phyloP scores from a whole-genome alignment of 148 eudicot species.

The Vaccinium darrowii region DNA sequence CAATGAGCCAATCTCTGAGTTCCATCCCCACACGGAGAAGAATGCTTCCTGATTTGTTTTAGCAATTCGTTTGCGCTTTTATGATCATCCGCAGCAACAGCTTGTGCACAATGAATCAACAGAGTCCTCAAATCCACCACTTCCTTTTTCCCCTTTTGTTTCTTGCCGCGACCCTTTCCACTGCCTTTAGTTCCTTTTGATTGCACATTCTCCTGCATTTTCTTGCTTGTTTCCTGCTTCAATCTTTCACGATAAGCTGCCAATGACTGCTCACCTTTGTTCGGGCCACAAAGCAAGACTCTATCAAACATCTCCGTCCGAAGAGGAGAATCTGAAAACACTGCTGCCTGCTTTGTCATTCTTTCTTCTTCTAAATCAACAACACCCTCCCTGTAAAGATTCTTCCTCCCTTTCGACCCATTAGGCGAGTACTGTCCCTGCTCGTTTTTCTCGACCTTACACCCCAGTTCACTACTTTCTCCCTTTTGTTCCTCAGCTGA shows the following conservation, averaged over 20 bases:
- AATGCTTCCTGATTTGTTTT: constrained; percentile 34
- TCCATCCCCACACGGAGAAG: constrained; percentile 34
- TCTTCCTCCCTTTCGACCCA: constrained; percentile 45
- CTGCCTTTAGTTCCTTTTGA: constrained; percentile 25
- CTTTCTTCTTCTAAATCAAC: constrained; percentile 47
- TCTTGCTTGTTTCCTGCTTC: constrained; percentile 36
- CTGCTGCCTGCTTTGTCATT: constrained; percentile 53
- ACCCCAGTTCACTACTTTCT: constrained; percentile 7
- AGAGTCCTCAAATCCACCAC: constrained; percentile 39
- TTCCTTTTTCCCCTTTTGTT: constrained; percentile 29
- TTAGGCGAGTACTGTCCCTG: constrained; percentile 17
- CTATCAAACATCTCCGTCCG: constrained; percentile 59
- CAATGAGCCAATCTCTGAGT: constrained; percentile 35
- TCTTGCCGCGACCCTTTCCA: constrained; percentile 48
- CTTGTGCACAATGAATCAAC: constrained; percentile 36
- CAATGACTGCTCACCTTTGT: constrained; percentile 37
- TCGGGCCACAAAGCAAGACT: constrained; percentile 48
- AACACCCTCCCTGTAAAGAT: constrained; percentile 26
- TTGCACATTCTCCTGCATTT: constrained; percentile 28
- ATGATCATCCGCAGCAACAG: constrained; percentile 32
- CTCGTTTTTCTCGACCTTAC: constrained; percentile 21
- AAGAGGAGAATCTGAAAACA: constrained; percentile 45
- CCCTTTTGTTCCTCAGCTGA: constrained; percentile 9
- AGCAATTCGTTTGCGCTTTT: constrained; percentile 25
- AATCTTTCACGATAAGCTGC: constrained; percentile 39